These are phyloP conservation scores for Penicillium sp. DNA, from an alignment of 2,329 filamentous ascomycete genomes.

Conservation along the genomic window DNA sequence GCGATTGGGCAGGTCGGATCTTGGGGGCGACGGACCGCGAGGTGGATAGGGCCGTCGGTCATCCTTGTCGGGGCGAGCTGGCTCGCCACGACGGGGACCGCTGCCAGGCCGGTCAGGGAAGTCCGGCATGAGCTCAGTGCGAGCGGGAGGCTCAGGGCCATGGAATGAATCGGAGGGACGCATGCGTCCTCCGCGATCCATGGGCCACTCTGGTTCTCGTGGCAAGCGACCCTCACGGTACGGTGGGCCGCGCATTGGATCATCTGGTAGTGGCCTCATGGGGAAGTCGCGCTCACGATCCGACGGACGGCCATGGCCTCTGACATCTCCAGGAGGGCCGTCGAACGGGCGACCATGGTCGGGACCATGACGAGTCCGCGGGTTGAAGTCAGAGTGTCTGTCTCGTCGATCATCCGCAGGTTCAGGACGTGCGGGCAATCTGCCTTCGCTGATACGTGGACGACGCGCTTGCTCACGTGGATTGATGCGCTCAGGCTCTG, in stretches of 20 bases:
- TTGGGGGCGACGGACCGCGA: conserved; percentile 27
- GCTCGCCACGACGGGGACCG: conserved; percentile 31
- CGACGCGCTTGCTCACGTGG: conserved; percentile 36
- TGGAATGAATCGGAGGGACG: conserved; percentile 33
- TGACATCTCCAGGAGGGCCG: conserved; percentile 29
- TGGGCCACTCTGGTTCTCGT: conserved; percentile 38
- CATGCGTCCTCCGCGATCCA: conserved; percentile 35
- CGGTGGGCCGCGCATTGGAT: conserved; percentile 38
- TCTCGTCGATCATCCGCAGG: conserved; percentile 41
- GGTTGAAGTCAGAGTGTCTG: conserved; percentile 37
- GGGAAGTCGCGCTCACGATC: conserved; percentile 39
- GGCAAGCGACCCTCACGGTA: conserved; percentile 36
- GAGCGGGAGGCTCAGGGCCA: conserved; percentile 30
- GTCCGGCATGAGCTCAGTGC: conserved; percentile 37
- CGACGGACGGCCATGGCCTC: conserved; percentile 37
- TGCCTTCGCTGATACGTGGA: conserved; percentile 38
- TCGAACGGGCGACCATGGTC: conserved; percentile 40
- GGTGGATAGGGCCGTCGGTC: conserved; percentile 31
- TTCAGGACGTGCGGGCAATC: conserved; percentile 41
- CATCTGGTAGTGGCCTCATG: conserved; percentile 35
- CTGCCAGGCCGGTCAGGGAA: conserved; percentile 30
- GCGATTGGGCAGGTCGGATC: conserved; percentile 33
- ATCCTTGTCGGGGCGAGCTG: conserved; percentile 30
- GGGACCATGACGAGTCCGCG: conserved; percentile 37
- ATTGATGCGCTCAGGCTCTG: conserved; percentile 37